phyloP scores from a whole-genome alignment of 495 filamentous ascomycete species.

The Penicillium angulare region DNA sequence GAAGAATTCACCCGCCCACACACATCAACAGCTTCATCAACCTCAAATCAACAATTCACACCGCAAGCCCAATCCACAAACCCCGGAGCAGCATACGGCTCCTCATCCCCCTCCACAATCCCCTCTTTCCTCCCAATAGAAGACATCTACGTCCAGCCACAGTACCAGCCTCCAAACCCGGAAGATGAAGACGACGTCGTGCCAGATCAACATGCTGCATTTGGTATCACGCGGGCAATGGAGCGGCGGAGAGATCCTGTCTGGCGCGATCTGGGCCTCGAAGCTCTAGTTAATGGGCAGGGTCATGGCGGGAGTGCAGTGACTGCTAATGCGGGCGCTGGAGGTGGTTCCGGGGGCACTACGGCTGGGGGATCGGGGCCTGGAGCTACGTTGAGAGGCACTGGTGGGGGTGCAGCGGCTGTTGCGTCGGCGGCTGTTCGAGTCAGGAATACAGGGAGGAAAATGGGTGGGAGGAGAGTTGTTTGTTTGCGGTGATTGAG shows the following conservation, averaged over 20 bases:
- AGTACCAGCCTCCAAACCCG: constrained; percentile 89
- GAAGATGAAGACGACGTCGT: constrained; percentile 99
- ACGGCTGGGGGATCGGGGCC: constrained; percentile 45
- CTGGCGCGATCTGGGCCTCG: constrained; percentile 85
- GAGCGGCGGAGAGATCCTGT: constrained; percentile 60
- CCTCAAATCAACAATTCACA: constrained; percentile 20
- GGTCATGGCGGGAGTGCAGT: constrained; percentile 20
- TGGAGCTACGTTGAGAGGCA: constrained; percentile 44
- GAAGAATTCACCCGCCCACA: constrained; percentile 69
- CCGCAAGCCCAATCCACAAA: constrained; percentile 16
- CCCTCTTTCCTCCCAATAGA: constrained; percentile 51
- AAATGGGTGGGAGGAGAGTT: constrained; percentile 39
- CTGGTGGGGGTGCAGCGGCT: constrained; percentile 22
- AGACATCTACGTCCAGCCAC: constrained; percentile 85
- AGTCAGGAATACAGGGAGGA: constrained; percentile 27
- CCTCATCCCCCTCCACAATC: constrained; percentile 33
- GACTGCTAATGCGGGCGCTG: constrained; percentile 8
- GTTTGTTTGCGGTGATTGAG: constrained; percentile 42
- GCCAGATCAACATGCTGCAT: constrained; percentile 95
- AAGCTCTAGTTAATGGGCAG: constrained; percentile 58
- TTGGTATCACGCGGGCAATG: constrained; percentile 87
- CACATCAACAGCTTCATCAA: constrained; percentile 25
- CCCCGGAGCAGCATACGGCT: constrained; percentile 31
- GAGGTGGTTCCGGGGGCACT: constrained; percentile 1
- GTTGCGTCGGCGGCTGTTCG: constrained; percentile 17